Evolutionary conservation across 192 early-diverging fungal genomes (phyloP), one percentile per base, ranked within the genome.

Genomic region (Dimargaris cristalligena): DNA sequence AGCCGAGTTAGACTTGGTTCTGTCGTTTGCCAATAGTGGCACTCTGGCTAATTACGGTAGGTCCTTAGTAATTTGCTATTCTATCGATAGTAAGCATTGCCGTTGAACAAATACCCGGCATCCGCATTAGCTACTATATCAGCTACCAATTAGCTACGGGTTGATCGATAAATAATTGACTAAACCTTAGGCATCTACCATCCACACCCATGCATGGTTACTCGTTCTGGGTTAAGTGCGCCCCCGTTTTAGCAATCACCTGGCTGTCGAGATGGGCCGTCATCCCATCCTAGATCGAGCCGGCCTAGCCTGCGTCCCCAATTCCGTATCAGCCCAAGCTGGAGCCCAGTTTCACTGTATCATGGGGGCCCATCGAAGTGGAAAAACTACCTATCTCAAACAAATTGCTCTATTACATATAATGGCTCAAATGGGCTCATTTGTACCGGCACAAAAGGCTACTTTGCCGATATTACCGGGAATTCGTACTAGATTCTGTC

Each of bases 341-440:
- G 33, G 52, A 34, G 26, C 30, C 52, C 26, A 54, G 16, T 26
- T 54, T 26, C 25, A 28, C 30, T 18, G 29, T 13, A 32, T 54
- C 14, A 31, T 11, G 8, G 52, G 52, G 18, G 52, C 28, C 11
- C 29, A 54, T 31, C 26, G 26, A 32, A 31, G 28, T 1, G 52
- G 52, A 18, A 54, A 54, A 11, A 54, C 52, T 9, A 54, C 52
- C 0, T 54, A 54, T 20, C 31, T 54, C 28, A 54, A 54, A 28
- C 52, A 72, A 58, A 56, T 76, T 33, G 78, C 71, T 0, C 33
- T 78, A 3, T 72, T 80, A 44, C 60, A 60, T 14, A 72, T 73
- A 57, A 76, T 80, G 78, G 75, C 75, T 3, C 78, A 80, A 32
- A 57, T 76, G 28, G 78, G 78, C 22, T 70, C 65, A 33, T 78